phyloP scores from a whole-genome alignment of 805 yeast genomes.

The Kuraishia hungarica region DNA sequence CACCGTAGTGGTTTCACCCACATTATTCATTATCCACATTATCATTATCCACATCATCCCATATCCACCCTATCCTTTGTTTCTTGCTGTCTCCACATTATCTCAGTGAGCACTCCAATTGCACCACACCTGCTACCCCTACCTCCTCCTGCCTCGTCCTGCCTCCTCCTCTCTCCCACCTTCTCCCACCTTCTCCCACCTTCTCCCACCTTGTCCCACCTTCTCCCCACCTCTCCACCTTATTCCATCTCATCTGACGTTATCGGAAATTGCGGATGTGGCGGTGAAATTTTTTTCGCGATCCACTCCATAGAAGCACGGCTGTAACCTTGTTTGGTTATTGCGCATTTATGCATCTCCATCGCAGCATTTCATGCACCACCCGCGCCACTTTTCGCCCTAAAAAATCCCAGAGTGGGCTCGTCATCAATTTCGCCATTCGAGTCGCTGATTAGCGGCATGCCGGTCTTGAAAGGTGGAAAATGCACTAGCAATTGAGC shows the following conservation, averaged over 20 bases:
- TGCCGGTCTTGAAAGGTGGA: neutral
- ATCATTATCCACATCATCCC: too few species aligned
- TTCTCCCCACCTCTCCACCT: too few species aligned
- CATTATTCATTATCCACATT: too few species aligned
- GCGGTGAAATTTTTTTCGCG: neutral
- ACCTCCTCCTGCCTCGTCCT: too few species aligned
- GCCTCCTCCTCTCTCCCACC: too few species aligned
- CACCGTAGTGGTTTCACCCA: too few species aligned
- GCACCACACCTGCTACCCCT: neutral
- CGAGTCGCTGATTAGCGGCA: neutral
- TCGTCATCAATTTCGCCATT: neutral
- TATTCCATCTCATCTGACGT: neutral
- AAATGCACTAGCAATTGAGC: neutral
- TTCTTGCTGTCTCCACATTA: too few species aligned
- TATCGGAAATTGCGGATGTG: neutral
- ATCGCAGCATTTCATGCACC: neutral
- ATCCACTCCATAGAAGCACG: neutral
- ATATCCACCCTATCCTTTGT: too few species aligned
- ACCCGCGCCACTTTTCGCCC: neutral
- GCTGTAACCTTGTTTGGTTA: neutral
- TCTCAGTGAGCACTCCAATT: neutral
- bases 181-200: too few species aligned
- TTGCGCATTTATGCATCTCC: neutral
- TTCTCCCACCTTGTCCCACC: too few species aligned
- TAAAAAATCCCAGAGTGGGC: neutral